Conservation (phyloP, 441 rosid species). For the Rhodomyrtus psidioides region DNA sequence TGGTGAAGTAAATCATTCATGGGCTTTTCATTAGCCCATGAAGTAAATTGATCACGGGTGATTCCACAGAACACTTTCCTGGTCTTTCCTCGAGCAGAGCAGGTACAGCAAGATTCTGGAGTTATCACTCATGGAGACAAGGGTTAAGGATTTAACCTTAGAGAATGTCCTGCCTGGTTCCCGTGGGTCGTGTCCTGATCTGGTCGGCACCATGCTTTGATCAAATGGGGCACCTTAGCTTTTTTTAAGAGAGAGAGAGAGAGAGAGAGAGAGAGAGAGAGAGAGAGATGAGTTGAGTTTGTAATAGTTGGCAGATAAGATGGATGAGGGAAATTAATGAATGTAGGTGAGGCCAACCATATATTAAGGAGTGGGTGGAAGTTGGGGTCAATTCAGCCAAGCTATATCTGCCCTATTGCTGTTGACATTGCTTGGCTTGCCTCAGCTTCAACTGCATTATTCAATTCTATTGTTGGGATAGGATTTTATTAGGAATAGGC, state of each 20-base stretch:
- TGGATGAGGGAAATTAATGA: slow-evolving; percentile 36
- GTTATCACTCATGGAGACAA: neutral
- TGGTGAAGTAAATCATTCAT: neutral
- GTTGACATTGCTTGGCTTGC: neutral
- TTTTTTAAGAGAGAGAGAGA: neutral
- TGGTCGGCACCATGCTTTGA: slow-evolving; percentile 6
- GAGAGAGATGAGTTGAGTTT: neutral
- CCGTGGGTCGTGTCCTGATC: slow-evolving; percentile 4
- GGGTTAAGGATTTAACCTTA: neutral
- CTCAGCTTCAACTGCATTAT: neutral
- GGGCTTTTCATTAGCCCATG: neutral
- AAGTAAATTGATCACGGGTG: neutral
- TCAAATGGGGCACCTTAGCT: neutral
- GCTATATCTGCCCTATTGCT: neutral
- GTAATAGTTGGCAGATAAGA: slow-evolving; percentile 27
- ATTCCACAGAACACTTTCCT: neutral
- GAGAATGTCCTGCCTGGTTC: neutral
- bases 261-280: neutral
- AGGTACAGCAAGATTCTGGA: neutral
- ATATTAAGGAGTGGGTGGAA: slow-evolving; percentile 25
- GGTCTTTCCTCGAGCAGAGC: neutral
- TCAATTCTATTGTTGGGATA: neutral
- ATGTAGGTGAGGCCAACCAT: slow-evolving; percentile 29
- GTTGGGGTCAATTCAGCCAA: slow-evolving; percentile 39
- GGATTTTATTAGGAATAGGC: neutral